phyloP scores from a whole-genome alignment of 2,329 filamentous ascomycete species.

The Pyrenochaeta sp. region DNA sequence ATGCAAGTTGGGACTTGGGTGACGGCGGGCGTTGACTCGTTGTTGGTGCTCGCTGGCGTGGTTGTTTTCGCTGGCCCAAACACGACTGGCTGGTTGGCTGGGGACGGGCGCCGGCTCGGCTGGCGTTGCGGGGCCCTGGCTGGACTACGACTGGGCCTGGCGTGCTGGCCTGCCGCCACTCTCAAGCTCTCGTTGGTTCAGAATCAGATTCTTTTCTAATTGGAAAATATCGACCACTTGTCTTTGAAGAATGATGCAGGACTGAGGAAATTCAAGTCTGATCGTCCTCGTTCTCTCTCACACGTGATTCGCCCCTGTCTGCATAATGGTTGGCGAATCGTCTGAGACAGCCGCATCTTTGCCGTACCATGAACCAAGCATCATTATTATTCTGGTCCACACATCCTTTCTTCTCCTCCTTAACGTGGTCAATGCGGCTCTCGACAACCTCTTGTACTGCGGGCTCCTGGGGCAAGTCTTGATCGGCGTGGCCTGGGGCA shows the following conservation, averaged over 20 bases:
- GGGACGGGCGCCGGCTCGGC: constrained; percentile 38
- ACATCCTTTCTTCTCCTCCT: constrained; percentile 69
- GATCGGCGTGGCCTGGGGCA: constrained; percentile 73
- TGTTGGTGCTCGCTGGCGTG: constrained; percentile 25
- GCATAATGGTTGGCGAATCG: constrained; percentile 29
- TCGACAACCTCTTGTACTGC: constrained; percentile 71
- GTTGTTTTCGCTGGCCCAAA: constrained; percentile 40
- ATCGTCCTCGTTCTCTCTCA: too few species aligned
- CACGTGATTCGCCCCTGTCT: constrained; percentile 25
- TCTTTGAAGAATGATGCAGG: too few species aligned
- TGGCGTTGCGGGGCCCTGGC: constrained; percentile 33
- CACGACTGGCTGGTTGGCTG: constrained; percentile 34
- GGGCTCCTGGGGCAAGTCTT: constrained; percentile 76
- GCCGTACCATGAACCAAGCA: constrained; percentile 69
- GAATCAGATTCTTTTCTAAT: too few species aligned
- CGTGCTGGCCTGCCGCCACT: constrained; percentile 13
- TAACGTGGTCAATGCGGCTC: constrained; percentile 63
- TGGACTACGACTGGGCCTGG: too few species aligned
- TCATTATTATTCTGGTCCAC: constrained; percentile 65
- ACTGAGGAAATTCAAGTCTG: too few species aligned
- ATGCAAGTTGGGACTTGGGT: constrained; percentile 34
- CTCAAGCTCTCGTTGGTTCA: constrained; percentile 16
- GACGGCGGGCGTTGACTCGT: constrained; percentile 16
- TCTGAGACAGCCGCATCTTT: constrained; percentile 41
- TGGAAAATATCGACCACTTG: too few species aligned